phyloP scores from a whole-genome alignment of 1,284 basidiomycete species.

The Agroathelia rolfsii region DNA sequence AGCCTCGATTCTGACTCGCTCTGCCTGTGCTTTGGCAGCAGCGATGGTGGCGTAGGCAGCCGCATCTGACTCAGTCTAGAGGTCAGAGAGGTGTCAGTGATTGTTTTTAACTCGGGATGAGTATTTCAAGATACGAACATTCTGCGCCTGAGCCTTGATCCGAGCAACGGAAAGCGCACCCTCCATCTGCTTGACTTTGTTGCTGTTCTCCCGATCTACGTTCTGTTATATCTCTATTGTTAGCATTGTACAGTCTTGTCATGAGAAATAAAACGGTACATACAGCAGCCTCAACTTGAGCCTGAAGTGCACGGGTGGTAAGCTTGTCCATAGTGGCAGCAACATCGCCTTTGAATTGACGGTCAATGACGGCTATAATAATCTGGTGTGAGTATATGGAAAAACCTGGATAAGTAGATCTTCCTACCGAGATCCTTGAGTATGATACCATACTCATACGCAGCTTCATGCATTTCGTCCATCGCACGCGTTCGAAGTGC shows the following conservation, averaged over 20 bases:
- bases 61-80: constrained; percentile 57
- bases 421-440: constrained; percentile 62
- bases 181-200: constrained; percentile 76
- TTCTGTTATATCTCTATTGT: constrained; percentile 41
- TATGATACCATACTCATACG: constrained; percentile 70
- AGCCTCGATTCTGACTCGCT: constrained; percentile 60
- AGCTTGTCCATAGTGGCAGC: constrained; percentile 76
- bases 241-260: not conserved
- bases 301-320: constrained; percentile 70
- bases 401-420: too few relatives aligned
- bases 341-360: constrained; percentile 72
- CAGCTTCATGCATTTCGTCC: constrained; percentile 73
- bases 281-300: constrained; percentile 75
- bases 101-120: too few relatives aligned
- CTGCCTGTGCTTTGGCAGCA: constrained; percentile 64
- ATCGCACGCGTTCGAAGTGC: constrained; percentile 71
- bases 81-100: too few relatives aligned
- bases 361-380: constrained; percentile 63
- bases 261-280: constrained; percentile 16
- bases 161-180: constrained; percentile 64
- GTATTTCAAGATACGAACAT: too few relatives aligned
- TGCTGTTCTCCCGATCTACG: constrained; percentile 75
- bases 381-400: too few relatives aligned
- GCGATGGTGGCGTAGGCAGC: constrained; percentile 65
- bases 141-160: constrained; percentile 60